Percentiles rank a stretch among this genome's conserved stretches.
phyloP scores from a whole-genome alignment of 1,284 basidiomycete genomes.

The Puccinia triticina region DNA sequence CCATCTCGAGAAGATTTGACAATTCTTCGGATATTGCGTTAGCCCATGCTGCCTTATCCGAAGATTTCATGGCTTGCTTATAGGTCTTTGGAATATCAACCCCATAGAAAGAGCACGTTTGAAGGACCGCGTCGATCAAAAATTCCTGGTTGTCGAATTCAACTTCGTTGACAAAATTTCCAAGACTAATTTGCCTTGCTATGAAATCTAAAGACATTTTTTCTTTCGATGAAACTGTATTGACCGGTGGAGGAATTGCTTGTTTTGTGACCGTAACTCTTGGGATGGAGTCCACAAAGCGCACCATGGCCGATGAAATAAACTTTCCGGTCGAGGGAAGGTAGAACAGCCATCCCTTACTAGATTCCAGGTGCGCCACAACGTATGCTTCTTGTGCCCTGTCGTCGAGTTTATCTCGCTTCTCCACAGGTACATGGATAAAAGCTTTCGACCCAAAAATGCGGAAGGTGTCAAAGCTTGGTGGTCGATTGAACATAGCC shows the following conservation, averaged over 20 bases:
- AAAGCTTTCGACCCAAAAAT: not conserved
- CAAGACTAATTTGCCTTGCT: too few relatives aligned
- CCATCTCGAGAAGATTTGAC: not conserved
- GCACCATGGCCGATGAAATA: too few relatives aligned
- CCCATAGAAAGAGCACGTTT: not conserved
- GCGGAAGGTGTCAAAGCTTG: not conserved
- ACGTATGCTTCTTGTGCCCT: not conserved
- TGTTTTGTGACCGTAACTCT: too few relatives aligned
- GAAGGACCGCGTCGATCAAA: not conserved
- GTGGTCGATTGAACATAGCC: not conserved
- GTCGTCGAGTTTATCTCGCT: not conserved
- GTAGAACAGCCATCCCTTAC: not conserved
- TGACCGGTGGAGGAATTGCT: not conserved
- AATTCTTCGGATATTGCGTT: not conserved
- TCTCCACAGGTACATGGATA: not conserved
- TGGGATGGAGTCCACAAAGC: too few relatives aligned
- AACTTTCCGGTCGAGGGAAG: not conserved
- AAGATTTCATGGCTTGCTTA: not conserved
- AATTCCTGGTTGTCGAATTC: not conserved
- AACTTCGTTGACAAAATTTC: too few relatives aligned
- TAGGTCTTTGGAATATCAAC: not conserved
- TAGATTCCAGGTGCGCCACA: not conserved
- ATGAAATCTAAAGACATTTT: too few relatives aligned
- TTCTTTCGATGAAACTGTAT: not conserved
- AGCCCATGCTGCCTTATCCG: not conserved